Percentiles rank a stretch among this genome's conserved stretches.
Conservation (phyloP, 2,329 filamentous ascomycete species). For the Magnaporthiopsis rhizophila region DNA sequence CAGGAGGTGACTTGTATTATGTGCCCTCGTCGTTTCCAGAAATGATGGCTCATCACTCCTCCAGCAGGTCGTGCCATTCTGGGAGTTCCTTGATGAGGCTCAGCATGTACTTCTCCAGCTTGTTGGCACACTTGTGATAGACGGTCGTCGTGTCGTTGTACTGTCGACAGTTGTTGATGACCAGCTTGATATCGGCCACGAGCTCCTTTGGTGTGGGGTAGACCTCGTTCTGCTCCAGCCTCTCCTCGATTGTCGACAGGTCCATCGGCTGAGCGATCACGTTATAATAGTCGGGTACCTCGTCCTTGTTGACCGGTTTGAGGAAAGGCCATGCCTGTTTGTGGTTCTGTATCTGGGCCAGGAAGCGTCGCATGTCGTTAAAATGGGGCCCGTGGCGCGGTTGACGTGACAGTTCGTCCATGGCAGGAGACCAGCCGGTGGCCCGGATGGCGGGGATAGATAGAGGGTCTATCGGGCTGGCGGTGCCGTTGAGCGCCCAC, state of each 20-base stretch:
- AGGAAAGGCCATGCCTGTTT: constrained; percentile 67
- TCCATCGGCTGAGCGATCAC: constrained; percentile 76
- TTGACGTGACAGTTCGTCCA: constrained; percentile 67
- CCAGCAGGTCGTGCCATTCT: constrained; percentile 45
- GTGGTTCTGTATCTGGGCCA: constrained; percentile 69
- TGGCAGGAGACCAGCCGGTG: constrained; percentile 66
- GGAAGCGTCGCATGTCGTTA: constrained; percentile 62
- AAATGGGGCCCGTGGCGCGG: constrained; percentile 70
- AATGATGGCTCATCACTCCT: constrained; percentile 5
- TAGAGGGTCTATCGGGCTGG: constrained; percentile 54
- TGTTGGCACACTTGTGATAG: constrained; percentile 67
- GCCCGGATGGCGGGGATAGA: constrained; percentile 59
- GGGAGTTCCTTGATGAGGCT: constrained; percentile 61
- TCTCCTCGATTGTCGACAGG: constrained; percentile 64
- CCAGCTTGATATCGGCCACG: constrained; percentile 59
- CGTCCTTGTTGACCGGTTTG: constrained; percentile 65
- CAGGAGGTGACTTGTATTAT: background rate
- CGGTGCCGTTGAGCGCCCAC: constrained; percentile 49
- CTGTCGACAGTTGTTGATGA: constrained; percentile 65
- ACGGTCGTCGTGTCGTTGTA: constrained; percentile 71
- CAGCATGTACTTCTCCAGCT: constrained; percentile 66
- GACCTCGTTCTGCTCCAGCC: constrained; percentile 58
- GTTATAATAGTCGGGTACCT: constrained; percentile 71
- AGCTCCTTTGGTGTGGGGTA: constrained; percentile 68
- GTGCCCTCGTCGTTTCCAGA: background rate